phyloP scores from a whole-genome alignment of 1,139 yeast genomes.

The Sugiyamaella neomexicana region DNA sequence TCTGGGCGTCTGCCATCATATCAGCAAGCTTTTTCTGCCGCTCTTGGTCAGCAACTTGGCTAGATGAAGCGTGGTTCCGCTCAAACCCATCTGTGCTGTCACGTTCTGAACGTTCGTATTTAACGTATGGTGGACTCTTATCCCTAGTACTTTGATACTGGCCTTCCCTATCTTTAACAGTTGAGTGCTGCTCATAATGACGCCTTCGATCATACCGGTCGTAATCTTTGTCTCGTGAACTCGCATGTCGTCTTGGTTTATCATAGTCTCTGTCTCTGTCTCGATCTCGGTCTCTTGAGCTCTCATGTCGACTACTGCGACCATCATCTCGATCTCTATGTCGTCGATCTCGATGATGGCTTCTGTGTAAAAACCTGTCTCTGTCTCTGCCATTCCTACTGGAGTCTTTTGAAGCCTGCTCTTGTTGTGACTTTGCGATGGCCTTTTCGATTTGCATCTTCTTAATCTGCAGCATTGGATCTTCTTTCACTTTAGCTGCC shows the following conservation, averaged over 20 bases:
- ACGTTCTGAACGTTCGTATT: not conserved
- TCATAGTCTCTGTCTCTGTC: not conserved
- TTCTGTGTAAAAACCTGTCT: not conserved
- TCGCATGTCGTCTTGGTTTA: not conserved
- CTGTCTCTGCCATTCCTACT: conserved; percentile 12
- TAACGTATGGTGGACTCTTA: not conserved
- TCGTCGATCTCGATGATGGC: conserved; percentile 13
- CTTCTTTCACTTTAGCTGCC: conserved; percentile 44
- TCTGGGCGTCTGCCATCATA: conserved; percentile 59
- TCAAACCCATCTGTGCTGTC: not conserved
- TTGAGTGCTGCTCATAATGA: no score
- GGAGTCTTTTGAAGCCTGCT: not conserved
- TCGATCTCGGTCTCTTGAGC: conserved; percentile 13
- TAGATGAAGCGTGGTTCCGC: not conserved
- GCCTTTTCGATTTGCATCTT: conserved; percentile 43
- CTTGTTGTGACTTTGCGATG: conserved; percentile 1
- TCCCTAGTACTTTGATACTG: not conserved
- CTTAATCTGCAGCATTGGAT: conserved; percentile 56
- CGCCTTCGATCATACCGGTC: conserved; percentile 39
- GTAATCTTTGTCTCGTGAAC: conserved; percentile 18
- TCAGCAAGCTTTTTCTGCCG: conserved; percentile 51
- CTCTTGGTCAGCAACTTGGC: conserved; percentile 36
- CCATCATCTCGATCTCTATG: conserved; percentile 16
- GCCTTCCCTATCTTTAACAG: no score
- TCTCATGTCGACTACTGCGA: not conserved